These are phyloP conservation scores for Penicillium parvum DNA, from an alignment of 495 filamentous ascomycete species.

Conservation along the genomic window DNA sequence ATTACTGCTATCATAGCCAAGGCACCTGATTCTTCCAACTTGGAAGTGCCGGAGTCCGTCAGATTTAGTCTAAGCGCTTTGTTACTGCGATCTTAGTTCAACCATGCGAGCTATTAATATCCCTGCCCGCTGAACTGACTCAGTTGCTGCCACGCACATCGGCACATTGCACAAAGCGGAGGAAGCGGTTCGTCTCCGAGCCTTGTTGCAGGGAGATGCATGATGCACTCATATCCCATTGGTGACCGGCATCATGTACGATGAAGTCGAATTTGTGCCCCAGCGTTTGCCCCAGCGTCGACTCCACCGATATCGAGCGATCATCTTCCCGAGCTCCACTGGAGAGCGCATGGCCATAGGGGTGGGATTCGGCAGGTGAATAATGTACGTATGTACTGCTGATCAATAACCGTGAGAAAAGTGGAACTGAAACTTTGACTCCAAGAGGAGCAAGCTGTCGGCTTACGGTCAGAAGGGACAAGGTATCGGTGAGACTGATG, in stretches of 20 bases:
- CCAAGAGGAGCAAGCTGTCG: too few relatives aligned
- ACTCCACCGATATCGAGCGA: slow-evolving; percentile 11
- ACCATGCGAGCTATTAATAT: background rate
- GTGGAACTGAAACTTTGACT: too few relatives aligned
- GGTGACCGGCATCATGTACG: background rate
- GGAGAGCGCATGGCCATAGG: background rate
- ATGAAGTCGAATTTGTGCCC: slow-evolving; percentile 4
- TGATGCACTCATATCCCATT: slow-evolving; percentile 2
- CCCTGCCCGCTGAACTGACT: too few relatives aligned
- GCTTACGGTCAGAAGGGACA: too few relatives aligned
- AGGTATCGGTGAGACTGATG: too few relatives aligned
- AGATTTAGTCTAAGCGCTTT: too few relatives aligned
- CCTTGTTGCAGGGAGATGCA: too few relatives aligned
- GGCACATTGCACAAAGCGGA: too few relatives aligned
- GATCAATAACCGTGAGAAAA: too few relatives aligned
- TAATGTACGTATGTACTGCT: too few relatives aligned
- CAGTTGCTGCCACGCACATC: background rate
- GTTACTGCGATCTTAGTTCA: background rate
- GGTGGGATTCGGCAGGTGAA: too few relatives aligned
- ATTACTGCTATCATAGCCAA: too few relatives aligned
- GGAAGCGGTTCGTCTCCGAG: background rate
- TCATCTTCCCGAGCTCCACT: slow-evolving; percentile 4
- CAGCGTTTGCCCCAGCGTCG: slow-evolving; percentile 10
- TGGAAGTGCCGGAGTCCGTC: background rate
- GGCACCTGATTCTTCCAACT: background rate